These are phyloP conservation scores for Salvia rosmarinus DNA, from an alignment of 257 asterid species.

Conservation along the genomic window DNA sequence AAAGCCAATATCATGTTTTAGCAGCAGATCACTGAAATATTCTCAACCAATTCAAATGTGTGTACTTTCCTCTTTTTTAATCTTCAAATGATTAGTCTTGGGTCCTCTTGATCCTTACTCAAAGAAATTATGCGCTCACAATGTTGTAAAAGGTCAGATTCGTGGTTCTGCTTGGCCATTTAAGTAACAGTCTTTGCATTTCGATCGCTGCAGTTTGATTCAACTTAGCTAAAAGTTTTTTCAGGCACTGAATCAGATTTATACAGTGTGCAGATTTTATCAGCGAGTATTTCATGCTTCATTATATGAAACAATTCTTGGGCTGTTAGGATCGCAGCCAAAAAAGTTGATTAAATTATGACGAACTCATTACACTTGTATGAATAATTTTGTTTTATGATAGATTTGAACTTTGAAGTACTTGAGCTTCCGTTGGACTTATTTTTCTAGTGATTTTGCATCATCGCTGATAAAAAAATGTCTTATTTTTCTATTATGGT, in stretches of 20 bases:
- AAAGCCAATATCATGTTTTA: slow-evolving; percentile 1
- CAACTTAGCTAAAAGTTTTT: background rate
- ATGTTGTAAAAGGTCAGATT: background rate
- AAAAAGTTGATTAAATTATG: background rate
- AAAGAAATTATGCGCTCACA: background rate
- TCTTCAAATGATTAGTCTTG: background rate
- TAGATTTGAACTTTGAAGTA: background rate
- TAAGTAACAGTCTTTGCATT: background rate
- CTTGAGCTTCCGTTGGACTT: background rate
- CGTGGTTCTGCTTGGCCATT: slow-evolving; percentile 9
- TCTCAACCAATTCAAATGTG: background rate
- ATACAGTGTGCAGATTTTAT: background rate
- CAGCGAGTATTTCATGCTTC: background rate
- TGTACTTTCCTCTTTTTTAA: slow-evolving; percentile 3
- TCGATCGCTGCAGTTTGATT: background rate
- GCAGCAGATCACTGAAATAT: background rate
- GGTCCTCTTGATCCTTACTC: background rate
- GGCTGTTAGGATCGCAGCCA: background rate
- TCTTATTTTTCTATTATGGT: background rate
- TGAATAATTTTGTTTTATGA: background rate
- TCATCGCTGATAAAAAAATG: background rate
- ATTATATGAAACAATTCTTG: background rate
- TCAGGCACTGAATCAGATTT: background rate
- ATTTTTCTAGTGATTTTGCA: background rate
- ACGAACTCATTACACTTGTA: background rate